Base-by-base conservation (phyloP, 768 basidiomycete species). In the Strobilomyces echinocephalus region DNA sequence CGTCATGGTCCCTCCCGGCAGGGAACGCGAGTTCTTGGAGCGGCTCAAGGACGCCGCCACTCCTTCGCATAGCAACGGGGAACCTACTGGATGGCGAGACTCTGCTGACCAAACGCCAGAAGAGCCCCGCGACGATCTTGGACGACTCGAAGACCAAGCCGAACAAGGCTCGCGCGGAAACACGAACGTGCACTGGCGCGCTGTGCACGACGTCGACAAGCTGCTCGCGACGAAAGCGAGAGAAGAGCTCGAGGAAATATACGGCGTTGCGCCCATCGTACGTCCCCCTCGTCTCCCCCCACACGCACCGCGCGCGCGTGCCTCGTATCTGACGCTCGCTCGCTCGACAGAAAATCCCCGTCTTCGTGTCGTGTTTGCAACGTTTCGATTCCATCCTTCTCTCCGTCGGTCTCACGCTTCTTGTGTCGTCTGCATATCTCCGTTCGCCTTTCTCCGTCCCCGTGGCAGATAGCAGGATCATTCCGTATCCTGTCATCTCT, bases 191-290 rank as follows among this genome's bases (percentile, higher is more conserved):
- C 53, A 69, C 51, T 43, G 60, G 35, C 80, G 79, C 52, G 75
- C 88, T 31, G 84, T 88, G 54, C 72, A 76, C 39, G 86, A 90
- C 64, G 71, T 91, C 33, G 83, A 88, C 26, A 74, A 80, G 63
- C 69, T 92, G 21, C 65, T 88, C 38, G 72, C 76, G 2, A 66
- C 88, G 49, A 85, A 84, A 61, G 76, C 74, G 18, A 73, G 89
- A 39, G 84, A 88, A 63, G 91, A 92, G 54, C 69, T 93, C 36
- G 90, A 91, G 64, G 81, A 83, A 46, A 76, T 90, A 6, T 91
- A 89, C 61, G 90, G 90, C 2, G 68, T 87, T n/a, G 86, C 91
- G 3, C 75, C 86, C 36, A 82, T 92, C 43, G 88, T 90, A 67
- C 58, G 85, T 82, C 11, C 40, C 2, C n/a, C 20, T 48, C 20